Conservation (phyloP, 176 grass and related monocot genomes). For the Alloteropsis semialata region DNA sequence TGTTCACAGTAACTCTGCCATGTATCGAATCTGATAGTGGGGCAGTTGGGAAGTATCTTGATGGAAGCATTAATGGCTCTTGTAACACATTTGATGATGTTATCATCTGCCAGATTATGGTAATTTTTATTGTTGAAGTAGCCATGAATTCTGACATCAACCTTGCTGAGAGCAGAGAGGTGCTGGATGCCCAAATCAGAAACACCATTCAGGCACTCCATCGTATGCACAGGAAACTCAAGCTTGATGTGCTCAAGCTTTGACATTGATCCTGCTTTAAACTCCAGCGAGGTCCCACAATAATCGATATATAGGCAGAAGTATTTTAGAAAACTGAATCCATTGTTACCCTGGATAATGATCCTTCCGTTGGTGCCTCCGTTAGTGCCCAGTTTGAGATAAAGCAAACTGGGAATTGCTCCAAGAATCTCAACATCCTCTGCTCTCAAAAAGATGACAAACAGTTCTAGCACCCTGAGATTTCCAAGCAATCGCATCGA, state of each 20-base stretch:
- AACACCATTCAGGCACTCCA: constrained; percentile 7
- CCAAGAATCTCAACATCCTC: constrained; percentile 27
- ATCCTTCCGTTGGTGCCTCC: constrained; percentile 8
- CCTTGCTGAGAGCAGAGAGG: background rate
- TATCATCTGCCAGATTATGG: too few species aligned
- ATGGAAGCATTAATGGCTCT: background rate
- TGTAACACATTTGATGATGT: background rate
- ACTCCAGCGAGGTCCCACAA: constrained; percentile 7
- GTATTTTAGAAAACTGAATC: constrained; percentile 18
- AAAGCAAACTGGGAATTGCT: background rate
- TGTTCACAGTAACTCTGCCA: background rate
- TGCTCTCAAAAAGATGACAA: background rate
- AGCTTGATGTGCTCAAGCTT: background rate
- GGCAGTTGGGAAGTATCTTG: background rate
- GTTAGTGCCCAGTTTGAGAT: background rate
- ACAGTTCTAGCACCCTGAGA: background rate
- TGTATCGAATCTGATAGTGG: background rate
- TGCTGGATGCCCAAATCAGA: constrained; percentile 10
- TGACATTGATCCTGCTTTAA: background rate
- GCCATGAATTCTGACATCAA: background rate
- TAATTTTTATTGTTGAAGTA: too few species aligned
- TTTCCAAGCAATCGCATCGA: constrained; percentile 6
- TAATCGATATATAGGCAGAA: background rate
- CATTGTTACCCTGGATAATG: background rate
- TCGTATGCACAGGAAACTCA: background rate